Percentiles rank a stretch among this genome's conserved stretches.
Evolutionary conservation across 768 basidiomycete species (phyloP).

Genomic region (Macrocybe gigantea): DNA sequence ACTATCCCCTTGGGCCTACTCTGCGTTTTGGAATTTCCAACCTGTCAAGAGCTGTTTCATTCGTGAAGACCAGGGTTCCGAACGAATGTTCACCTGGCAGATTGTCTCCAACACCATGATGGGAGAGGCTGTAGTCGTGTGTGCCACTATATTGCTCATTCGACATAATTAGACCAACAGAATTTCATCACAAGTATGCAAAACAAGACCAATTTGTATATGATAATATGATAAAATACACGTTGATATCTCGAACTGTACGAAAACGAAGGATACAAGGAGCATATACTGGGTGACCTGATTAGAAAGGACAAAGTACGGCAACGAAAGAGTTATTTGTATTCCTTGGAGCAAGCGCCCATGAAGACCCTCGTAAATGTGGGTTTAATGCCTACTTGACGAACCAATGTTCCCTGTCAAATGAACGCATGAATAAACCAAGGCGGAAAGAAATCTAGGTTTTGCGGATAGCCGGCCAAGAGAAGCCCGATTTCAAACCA

Average conservation of each 20-base stretch:
- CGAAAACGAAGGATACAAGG: slow-evolving; percentile 27
- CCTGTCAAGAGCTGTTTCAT: too few relatives aligned
- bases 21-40: too few relatives aligned
- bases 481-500: slow-evolving; percentile 6
- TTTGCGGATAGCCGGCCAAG: slow-evolving; percentile 8
- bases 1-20: not conserved
- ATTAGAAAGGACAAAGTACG: slow-evolving; percentile 10
- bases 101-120: too few relatives aligned
- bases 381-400: slow-evolving; percentile 2
- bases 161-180: too few relatives aligned
- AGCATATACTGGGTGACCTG: slow-evolving; percentile 11
- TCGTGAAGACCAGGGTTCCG: too few relatives aligned
- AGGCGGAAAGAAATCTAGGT: slow-evolving; percentile 18
- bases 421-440: slow-evolving; percentile 40
- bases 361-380: slow-evolving; percentile 9
- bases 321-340: not conserved
- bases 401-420: slow-evolving; percentile 15
- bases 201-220: slow-evolving; percentile 19
- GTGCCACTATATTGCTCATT: too few relatives aligned
- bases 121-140: too few relatives aligned
- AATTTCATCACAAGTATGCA: too few relatives aligned
- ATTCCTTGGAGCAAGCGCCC: slow-evolving; percentile 10
- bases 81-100: too few relatives aligned
- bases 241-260: slow-evolving; percentile 27
- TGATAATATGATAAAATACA: slow-evolving; percentile 33